Conservation (phyloP, 2,329 filamentous ascomycete genomes). For the Nannizzia gypsea region DNA sequence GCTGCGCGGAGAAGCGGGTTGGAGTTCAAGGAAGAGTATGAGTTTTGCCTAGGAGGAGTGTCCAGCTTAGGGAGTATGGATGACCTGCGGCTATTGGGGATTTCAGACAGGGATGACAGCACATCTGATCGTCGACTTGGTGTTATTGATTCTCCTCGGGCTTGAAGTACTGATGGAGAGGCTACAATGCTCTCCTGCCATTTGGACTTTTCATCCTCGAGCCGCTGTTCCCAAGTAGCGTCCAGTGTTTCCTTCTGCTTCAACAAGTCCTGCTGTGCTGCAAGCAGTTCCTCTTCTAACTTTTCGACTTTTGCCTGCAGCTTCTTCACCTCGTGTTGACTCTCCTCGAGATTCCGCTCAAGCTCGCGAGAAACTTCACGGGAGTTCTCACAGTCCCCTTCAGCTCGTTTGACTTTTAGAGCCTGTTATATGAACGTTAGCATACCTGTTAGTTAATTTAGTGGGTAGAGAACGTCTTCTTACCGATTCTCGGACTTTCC, state of each 20-base stretch:
- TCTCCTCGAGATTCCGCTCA: conserved; percentile 48
- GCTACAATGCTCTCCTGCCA: conserved; percentile 38
- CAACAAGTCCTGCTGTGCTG: conserved; percentile 45
- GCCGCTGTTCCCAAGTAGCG: conserved; percentile 43
- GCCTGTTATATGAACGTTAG: conserved; percentile 40
- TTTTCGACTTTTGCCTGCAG: conserved; percentile 31
- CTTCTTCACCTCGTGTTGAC: conserved; percentile 47
- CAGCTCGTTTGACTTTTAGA: conserved; percentile 53
- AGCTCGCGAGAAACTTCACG: conserved; percentile 32
- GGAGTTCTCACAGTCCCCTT: conserved; percentile 70
- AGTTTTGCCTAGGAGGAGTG: conserved; percentile 38
- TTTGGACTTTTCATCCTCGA: conserved; percentile 54
- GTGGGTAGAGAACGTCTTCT: conserved; percentile 23
- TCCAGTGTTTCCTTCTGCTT: conserved; percentile 50
- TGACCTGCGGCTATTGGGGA: conserved; percentile 31
- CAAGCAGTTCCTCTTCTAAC: conserved; percentile 51
- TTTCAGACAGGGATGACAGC: conserved; percentile 23
- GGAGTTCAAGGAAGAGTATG: conserved; percentile 27
- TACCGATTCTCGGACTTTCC: conserved; percentile 78
- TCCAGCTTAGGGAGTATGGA: conserved; percentile 28
- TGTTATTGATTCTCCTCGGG: conserved; percentile 31
- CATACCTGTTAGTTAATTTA: not conserved
- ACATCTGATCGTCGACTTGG: conserved; percentile 30
- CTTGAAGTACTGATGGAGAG: conserved; percentile 27
- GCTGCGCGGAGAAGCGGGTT: conserved; percentile 19